Evolutionary conservation across 2,329 filamentous ascomycete genomes (phyloP), one percentile per base, ranked within the genome.

Genomic region (Epichloe brachyelytri): DNA sequence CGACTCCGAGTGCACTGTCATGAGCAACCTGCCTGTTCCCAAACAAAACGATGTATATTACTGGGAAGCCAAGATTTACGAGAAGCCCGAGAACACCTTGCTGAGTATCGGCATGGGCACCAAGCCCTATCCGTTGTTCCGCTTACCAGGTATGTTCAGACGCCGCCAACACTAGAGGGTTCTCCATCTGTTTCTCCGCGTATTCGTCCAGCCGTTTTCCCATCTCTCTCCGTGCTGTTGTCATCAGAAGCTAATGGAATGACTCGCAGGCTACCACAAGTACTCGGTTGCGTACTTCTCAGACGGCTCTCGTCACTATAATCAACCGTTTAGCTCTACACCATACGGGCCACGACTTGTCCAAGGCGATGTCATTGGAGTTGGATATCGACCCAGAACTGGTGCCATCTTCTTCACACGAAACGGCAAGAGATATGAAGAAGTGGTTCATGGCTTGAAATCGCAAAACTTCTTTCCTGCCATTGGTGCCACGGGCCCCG

Each of bases 41-140:
- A 98, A 98, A 64, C 93, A 98, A 65, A 98, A 98, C 63, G 93
- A 98, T 63, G 91, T 97, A 11, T 98, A 98, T 68, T 98, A 98
- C 69, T 98, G 93, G 93, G 93, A 98, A 68, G 87, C 90, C 51
- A 98, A 98, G 74, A 85, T 98, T 49, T 98, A 94, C 70, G 93
- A 98, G 55, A 97, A 97, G 70, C 89, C 93, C 4, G 93, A 97
- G 56, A 81, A 73, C 53, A 95, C 88, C 0, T 72, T 88, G 57
- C 78, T 98, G 55, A 90, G 86, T 63, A 89, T 98, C 59, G 93
- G 93, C 58, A 86, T 98, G 75, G 86, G 87, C 44, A 98, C 93
- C 19, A 98, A 98, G 65, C 93, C 93, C 7, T 98, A 98, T 66
- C 93, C 93, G 17, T 72, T 97, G 46, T 98, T 98, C 67, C 78